Conservation (phyloP, 140 eudicot species). For the Senecio squalidus region DNA sequence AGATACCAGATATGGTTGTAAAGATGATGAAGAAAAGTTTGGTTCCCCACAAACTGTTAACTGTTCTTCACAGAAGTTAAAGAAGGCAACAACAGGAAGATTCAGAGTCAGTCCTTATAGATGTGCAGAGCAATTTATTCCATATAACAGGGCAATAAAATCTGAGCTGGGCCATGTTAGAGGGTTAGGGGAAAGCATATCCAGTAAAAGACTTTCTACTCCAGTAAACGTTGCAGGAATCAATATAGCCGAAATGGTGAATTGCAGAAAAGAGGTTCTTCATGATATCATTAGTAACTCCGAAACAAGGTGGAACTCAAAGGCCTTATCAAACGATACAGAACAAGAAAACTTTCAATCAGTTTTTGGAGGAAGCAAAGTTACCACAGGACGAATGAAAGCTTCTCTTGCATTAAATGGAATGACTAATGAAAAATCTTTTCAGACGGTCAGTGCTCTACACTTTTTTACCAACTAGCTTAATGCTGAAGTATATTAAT, state of each 20-base stretch:
- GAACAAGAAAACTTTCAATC: slow-evolving; percentile 19
- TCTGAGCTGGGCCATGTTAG: slow-evolving; percentile 9
- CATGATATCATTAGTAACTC: slow-evolving; percentile 10
- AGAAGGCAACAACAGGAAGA: slow-evolving; percentile 22
- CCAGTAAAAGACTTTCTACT: neutral
- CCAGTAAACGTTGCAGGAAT: slow-evolving; percentile 14
- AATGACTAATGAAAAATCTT: slow-evolving; percentile 20
- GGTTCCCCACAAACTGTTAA: slow-evolving; percentile 19
- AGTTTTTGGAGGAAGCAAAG: slow-evolving; percentile 8
- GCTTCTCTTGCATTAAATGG: slow-evolving; percentile 18
- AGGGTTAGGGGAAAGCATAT: slow-evolving; percentile 8
- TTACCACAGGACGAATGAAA: slow-evolving; percentile 10
- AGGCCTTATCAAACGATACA: slow-evolving; percentile 20
- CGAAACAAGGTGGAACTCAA: slow-evolving; percentile 16
- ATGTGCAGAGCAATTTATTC: slow-evolving; percentile 19
- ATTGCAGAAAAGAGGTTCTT: slow-evolving; percentile 9
- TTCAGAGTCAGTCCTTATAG: slow-evolving; percentile 19
- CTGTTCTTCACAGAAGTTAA: slow-evolving; percentile 27
- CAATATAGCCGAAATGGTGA: slow-evolving; percentile 13
- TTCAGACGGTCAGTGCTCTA: slow-evolving; percentile 38
- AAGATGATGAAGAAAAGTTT: slow-evolving; percentile 21
- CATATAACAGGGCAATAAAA: slow-evolving; percentile 1
- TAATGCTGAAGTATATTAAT: neutral
- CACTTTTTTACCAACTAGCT: neutral
- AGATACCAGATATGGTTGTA: slow-evolving; percentile 9